Evolutionary conservation across 2,329 filamentous ascomycete genomes (phyloP).

Genomic region (Grosmannia serpens): DNA sequence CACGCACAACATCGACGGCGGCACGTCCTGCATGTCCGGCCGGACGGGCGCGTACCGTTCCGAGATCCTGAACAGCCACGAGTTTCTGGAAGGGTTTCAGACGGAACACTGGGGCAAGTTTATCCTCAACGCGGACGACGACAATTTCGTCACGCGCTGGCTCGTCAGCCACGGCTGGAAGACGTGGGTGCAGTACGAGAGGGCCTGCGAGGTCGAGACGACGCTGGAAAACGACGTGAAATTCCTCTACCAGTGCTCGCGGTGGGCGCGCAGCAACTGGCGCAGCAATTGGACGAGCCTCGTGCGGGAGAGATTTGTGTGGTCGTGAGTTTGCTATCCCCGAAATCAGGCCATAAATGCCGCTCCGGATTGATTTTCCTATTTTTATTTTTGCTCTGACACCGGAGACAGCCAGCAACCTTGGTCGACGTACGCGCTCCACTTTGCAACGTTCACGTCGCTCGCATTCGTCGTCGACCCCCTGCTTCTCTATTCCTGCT

Average conservation of each 20-base stretch:
- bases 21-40: constrained; percentile 92
- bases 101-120: constrained; percentile 83
- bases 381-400: background rate
- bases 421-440: constrained; percentile 88
- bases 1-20: constrained; percentile 88
- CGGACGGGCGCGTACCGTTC: constrained; percentile 87
- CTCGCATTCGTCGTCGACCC: constrained; percentile 72
- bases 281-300: constrained; percentile 90
- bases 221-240: constrained; percentile 82
- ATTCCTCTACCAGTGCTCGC: constrained; percentile 84
- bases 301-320: constrained; percentile 71
- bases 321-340: constrained; percentile 54
- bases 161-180: constrained; percentile 86
- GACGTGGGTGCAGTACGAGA: constrained; percentile 90
- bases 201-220: constrained; percentile 82
- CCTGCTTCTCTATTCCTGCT: constrained; percentile 56
- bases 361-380: background rate
- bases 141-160: constrained; percentile 97
- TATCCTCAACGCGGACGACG: constrained; percentile 90
- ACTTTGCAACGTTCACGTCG: constrained; percentile 85
- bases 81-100: constrained; percentile 81
- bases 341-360: background rate
- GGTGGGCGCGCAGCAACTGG: constrained; percentile 97
- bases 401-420: constrained; percentile 57
- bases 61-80: constrained; percentile 72